phyloP scores from a whole-genome alignment of 306 rosid genomes.

The Rubus idaeus region DNA sequence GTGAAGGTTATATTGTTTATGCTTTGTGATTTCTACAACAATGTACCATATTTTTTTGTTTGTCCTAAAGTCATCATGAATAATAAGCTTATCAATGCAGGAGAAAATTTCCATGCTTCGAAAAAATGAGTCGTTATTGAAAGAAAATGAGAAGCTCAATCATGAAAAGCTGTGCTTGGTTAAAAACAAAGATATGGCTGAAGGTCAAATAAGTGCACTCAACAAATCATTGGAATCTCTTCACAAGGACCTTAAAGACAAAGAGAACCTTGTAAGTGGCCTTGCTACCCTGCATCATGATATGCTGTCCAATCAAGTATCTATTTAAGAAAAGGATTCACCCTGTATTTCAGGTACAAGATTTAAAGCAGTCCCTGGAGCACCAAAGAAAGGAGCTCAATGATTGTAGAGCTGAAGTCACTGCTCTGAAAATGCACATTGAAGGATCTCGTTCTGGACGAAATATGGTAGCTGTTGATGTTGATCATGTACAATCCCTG shows the following conservation, averaged over 20 bases:
- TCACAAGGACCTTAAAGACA: conserved; percentile 82
- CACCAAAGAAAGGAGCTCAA: conserved; percentile 71
- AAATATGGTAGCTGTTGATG: conserved; percentile 40
- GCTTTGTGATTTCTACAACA: background rate
- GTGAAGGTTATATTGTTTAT: background rate
- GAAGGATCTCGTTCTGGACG: conserved; percentile 60
- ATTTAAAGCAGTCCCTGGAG: conserved; percentile 75
- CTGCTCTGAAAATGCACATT: conserved; percentile 80
- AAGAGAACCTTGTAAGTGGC: conserved; percentile 69
- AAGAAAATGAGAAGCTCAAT: conserved; percentile 56
- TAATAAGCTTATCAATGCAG: conserved; percentile 43
- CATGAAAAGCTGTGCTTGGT: conserved; percentile 60
- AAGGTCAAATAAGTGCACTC: conserved; percentile 63
- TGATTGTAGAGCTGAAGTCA: conserved; percentile 85
- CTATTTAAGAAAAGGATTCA: conserved; percentile 21
- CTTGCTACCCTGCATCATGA: conserved; percentile 20
- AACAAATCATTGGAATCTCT: conserved; percentile 74
- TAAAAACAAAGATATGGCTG: conserved; percentile 66
- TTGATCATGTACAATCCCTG: conserved; percentile 45
- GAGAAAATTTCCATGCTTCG: conserved; percentile 72
- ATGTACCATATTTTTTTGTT: background rate
- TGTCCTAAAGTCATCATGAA: background rate
- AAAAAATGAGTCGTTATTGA: conserved; percentile 57
- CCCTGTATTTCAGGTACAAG: conserved; percentile 59
- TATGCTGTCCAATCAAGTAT: conserved; percentile 27